Conservation (phyloP, 2,329 filamentous ascomycete genomes). For the Phoma sp. region DNA sequence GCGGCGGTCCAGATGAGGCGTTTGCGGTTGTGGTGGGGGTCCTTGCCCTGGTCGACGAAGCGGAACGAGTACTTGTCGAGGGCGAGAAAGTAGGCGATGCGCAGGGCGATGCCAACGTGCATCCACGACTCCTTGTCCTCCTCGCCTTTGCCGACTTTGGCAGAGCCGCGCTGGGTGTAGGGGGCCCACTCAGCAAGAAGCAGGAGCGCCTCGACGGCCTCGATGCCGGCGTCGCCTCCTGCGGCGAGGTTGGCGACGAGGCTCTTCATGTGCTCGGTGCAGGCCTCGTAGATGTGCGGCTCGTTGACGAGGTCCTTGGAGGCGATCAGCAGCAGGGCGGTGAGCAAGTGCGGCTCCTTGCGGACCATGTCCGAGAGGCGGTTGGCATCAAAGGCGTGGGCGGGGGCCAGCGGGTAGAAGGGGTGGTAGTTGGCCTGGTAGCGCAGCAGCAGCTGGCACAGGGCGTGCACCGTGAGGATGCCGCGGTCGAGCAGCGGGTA, state of each 20-base stretch:
- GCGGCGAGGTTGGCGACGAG: slow-evolving; percentile 71
- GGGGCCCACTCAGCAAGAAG: slow-evolving; percentile 77
- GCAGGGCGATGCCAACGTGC: slow-evolving; percentile 73
- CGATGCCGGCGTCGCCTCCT: slow-evolving; percentile 70
- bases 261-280: slow-evolving; percentile 72
- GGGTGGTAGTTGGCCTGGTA: slow-evolving; percentile 72
- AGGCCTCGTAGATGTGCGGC: slow-evolving; percentile 68
- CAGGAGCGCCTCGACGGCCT: slow-evolving; percentile 73
- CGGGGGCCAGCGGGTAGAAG: slow-evolving; percentile 72
- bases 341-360: slow-evolving; percentile 71
- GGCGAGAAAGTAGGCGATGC: slow-evolving; percentile 73
- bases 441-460: slow-evolving; percentile 61
- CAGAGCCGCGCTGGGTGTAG: slow-evolving; percentile 66
- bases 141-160: slow-evolving; percentile 71
- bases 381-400: slow-evolving; percentile 62
- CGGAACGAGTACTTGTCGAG: slow-evolving; percentile 73
- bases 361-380: slow-evolving; percentile 63
- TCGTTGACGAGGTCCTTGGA: slow-evolving; percentile 73
- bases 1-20: slow-evolving; percentile 70
- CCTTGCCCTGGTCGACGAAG: slow-evolving; percentile 64
- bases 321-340: slow-evolving; percentile 72
- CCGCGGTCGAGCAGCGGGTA: slow-evolving; percentile 53
- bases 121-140: slow-evolving; percentile 80
- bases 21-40: slow-evolving; percentile 66
- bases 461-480: slow-evolving; percentile 52